Percentiles rank a stretch among this genome's conserved stretches.
phyloP scores from a whole-genome alignment of 176 grass and related monocot species.

The Rhynchospora breviuscula region DNA sequence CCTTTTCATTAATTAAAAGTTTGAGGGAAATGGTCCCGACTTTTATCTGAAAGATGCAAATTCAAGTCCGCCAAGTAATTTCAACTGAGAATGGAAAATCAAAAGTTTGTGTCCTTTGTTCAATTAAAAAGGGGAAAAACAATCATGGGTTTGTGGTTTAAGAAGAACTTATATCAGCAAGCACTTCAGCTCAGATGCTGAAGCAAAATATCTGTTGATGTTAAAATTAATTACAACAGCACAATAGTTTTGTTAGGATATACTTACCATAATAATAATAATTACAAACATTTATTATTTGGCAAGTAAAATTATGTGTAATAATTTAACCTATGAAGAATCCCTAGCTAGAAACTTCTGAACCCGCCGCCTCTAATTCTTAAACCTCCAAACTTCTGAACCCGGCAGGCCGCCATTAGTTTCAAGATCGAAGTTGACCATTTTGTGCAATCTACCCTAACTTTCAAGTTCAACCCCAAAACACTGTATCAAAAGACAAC shows the following conservation, averaged over 20 bases:
- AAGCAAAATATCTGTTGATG: background rate
- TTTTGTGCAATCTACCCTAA: slow-evolving; percentile 48
- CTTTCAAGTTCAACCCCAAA: background rate
- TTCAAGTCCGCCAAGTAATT: background rate
- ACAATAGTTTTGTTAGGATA: background rate
- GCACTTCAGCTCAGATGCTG: background rate
- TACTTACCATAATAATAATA: background rate
- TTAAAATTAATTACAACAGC: background rate
- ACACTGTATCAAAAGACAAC: slow-evolving; percentile 27
- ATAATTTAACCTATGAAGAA: background rate
- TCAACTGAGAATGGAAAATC: background rate
- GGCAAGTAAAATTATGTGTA: background rate
- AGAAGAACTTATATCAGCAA: background rate
- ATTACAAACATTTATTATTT: background rate
- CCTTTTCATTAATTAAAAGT: too few relatives aligned
- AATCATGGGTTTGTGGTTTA: background rate
- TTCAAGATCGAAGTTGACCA: background rate
- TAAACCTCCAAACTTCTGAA: background rate
- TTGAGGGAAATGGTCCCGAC: too few relatives aligned
- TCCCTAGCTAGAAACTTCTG: background rate
- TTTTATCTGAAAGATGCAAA: too few relatives aligned
- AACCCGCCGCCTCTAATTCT: background rate
- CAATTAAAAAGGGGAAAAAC: background rate
- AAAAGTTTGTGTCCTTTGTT: background rate
- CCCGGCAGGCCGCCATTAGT: background rate